phyloP scores from a whole-genome alignment of 805 yeast genomes.

The Vanderwaltozyma yarrowii region DNA sequence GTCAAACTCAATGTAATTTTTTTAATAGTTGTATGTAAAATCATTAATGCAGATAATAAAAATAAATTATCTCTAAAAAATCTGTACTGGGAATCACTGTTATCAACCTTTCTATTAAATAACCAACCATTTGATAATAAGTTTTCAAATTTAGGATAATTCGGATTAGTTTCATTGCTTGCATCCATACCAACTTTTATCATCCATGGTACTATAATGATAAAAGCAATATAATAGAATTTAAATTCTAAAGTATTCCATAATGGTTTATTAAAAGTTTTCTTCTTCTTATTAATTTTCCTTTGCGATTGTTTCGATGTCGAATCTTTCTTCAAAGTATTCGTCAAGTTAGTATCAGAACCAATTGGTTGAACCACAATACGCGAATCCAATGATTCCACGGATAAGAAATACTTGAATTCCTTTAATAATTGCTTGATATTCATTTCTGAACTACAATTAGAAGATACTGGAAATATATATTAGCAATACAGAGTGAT shows the following conservation, averaged over 20 bases:
- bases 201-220: constrained; percentile 72
- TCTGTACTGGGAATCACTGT: constrained; percentile 81
- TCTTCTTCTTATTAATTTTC: neutral
- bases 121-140: constrained; percentile 78
- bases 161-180: constrained; percentile 62
- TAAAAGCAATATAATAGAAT: constrained; percentile 53
- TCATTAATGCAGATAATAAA: constrained; percentile 44
- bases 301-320: neutral
- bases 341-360: neutral
- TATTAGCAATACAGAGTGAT: too few relatives aligned
- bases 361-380: constrained; percentile 10
- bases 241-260: constrained; percentile 76
- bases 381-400: constrained; percentile 22
- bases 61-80: constrained; percentile 78
- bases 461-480: too few relatives aligned
- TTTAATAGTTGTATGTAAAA: constrained; percentile 46
- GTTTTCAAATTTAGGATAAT: constrained; percentile 52
- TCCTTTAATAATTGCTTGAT: neutral
- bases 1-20: constrained; percentile 18
- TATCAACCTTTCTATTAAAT: constrained; percentile 82
- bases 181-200: constrained; percentile 73
- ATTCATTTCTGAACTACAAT: too few relatives aligned
- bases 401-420: constrained; percentile 16
- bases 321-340: too few relatives aligned
- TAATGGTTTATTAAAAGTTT: constrained; percentile 14